Base-by-base conservation (phyloP, 2,329 filamentous ascomycete species). In the Emericellopsis cladophorae region DNA sequence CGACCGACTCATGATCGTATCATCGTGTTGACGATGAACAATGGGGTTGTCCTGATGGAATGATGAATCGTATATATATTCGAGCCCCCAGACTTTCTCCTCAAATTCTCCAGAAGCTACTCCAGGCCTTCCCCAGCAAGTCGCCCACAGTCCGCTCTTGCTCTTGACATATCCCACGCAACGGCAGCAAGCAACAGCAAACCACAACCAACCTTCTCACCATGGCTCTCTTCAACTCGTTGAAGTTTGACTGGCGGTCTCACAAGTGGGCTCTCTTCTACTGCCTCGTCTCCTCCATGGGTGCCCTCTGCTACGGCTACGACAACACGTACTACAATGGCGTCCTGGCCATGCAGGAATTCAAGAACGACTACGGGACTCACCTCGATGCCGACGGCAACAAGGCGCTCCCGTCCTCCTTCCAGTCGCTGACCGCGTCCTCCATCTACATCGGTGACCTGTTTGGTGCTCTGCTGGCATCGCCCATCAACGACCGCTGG, bases 371-470 rank as follows among this genome's bases (percentile, higher is more conserved):
- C 40, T 57, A 52, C 40, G 54, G 52, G 16, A 45, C 36, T 31
- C 43, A 41, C 21, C 16, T 22, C 24, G 46, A 49, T 16, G 41
- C 40, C 15, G 40, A 49, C 37, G 53, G 54, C 12, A 43, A 40
- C 15, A 36, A 37, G n/a, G 44, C 46, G 8, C 44, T 57, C 6
- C 42, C 46, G 11, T 49, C 52, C 8, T 53, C 52, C 14, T 54
- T 54, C 40, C 49, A 52, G 18, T 57, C 60, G 7, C 42, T 62
- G 12, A 59, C 58, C 4, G 53, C 59, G 7, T 60, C 57, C 10
- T 54, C 56, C 37, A 62, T 64, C 47, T 59, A 62, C 43, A 55
- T 64, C 12, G 60, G 60, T n/a, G 60, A 64, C 38, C 48, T 61
- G 1, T 38, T 60, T 24, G 60, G 60, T 31, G 54, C 60, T 6